Evolutionary conservation across 352 stramenopile species (phyloP), one percentile per base, ranked within the genome.

Genomic region (Globisporangium splendens): DNA sequence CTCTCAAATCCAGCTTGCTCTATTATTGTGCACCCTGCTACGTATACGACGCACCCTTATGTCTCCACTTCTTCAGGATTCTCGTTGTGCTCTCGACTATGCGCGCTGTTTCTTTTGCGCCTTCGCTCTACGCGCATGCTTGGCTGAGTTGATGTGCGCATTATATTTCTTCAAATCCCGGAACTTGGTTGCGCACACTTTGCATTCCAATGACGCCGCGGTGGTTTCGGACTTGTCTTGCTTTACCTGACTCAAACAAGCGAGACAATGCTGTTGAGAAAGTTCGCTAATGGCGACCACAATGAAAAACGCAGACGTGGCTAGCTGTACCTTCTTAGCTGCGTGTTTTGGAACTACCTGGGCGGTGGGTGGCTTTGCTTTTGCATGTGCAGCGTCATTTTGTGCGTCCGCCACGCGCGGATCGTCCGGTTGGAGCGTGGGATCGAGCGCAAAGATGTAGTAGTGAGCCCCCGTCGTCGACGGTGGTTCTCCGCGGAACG

Each of bases 141-240:
- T 94, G 46, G 78, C 73, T n/a, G 84, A 91, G 64, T 94, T 94
- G 65, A 91, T 81, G 68, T 94, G 84, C 28, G 75, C 82, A 46
- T 94, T 94, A 77, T 84, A 94, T 63, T 91, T 91, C 66, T 89
- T 92, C 28, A 75, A 50, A 54, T 89, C 75, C 11, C 70, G 69
- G 49, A 91, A 94, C 33, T 52, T 68, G 39, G 84, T 58, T 15
- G 61, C 56, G 48, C 84, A 94, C 14, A 77, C 61, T 42, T 82
- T 73, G 52, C 84, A 94, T 46, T 67, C 62, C 58, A 85, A 69
- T 22, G 65, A 65, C n/a, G 54, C 41, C 2, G 48, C 56, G 1
- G 49, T 22, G 15, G 58, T 35, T 10, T 43, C 11, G 10, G 62
- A 41, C 18, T 61, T 56, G 2, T 55, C 63, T 10, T 62, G 21